Percentiles rank a stretch among this genome's conserved stretches.
Conservation (phyloP, 179 eudicot species). For the Beta macrorhiza region DNA sequence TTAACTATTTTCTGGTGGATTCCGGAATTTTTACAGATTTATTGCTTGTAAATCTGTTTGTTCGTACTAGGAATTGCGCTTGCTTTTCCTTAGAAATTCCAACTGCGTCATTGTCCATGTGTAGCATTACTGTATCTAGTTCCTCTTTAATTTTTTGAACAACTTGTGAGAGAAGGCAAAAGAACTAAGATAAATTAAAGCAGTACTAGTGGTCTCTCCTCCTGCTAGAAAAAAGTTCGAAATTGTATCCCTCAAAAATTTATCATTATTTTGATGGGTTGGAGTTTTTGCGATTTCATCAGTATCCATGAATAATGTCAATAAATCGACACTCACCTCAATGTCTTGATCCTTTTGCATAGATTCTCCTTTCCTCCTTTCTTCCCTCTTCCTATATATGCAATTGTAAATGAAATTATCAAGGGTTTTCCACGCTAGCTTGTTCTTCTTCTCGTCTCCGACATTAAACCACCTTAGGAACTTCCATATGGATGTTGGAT, state of each 20-base stretch:
- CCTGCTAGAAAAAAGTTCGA: conserved; percentile 43
- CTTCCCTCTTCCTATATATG: background rate
- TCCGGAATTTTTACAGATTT: too few relatives aligned
- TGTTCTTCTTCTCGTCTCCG: background rate
- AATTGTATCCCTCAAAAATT: conserved; percentile 43
- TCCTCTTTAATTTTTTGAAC: conserved; percentile 27
- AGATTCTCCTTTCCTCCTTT: background rate
- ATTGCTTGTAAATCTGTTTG: background rate
- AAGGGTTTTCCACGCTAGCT: background rate
- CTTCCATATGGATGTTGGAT: background rate
- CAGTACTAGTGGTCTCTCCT: conserved; percentile 42
- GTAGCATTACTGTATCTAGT: background rate
- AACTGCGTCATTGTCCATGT: background rate
- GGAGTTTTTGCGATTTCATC: background rate
- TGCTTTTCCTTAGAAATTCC: background rate
- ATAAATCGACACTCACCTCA: background rate
- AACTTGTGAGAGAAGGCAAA: conserved; percentile 37
- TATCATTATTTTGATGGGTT: background rate
- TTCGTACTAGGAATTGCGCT: too few relatives aligned
- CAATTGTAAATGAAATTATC: background rate
- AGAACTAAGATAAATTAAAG: conserved; percentile 48
- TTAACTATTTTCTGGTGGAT: too few relatives aligned
- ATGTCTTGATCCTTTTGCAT: background rate
- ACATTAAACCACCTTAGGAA: background rate
- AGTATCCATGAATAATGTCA: background rate